phyloP scores from a whole-genome alignment of 2,329 filamentous ascomycete species.

The Berkeleyomyces basicola region DNA sequence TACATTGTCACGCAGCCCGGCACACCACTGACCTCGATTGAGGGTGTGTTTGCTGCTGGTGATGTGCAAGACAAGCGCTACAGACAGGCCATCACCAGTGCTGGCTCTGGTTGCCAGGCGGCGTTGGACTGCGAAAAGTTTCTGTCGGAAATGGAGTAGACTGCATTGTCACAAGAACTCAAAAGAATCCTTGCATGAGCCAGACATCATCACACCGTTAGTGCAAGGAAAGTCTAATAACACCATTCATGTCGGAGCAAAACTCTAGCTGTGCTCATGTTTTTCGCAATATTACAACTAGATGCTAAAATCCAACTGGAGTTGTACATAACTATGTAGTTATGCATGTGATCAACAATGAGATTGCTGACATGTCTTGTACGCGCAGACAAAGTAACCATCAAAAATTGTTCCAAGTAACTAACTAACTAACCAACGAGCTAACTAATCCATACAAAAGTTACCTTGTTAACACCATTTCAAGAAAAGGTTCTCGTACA shows the following conservation, averaged over 20 bases:
- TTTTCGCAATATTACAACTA: background rate
- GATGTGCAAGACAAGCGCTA: conserved; percentile 99
- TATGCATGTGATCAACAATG: too few relatives aligned
- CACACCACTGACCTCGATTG: conserved; percentile 70
- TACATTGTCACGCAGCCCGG: conserved; percentile 85
- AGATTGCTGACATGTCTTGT: too few relatives aligned
- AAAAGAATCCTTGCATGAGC: background rate
- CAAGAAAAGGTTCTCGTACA: too few relatives aligned
- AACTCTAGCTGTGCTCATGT: conserved; percentile 3
- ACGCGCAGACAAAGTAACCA: too few relatives aligned
- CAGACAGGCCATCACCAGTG: conserved; percentile 92
- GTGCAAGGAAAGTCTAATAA: background rate
- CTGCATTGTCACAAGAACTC: background rate
- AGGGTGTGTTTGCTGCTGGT: conserved; percentile 89
- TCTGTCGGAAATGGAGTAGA: conserved; percentile 56
- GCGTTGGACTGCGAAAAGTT: conserved; percentile 93
- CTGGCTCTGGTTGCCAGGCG: conserved; percentile 87
- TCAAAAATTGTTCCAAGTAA: too few relatives aligned
- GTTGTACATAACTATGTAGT: too few relatives aligned
- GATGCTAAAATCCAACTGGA: background rate
- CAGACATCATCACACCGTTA: background rate
- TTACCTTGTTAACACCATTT: too few relatives aligned
- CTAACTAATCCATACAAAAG: too few relatives aligned
- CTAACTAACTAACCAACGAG: too few relatives aligned
- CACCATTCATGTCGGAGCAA: conserved; percentile 3